Percentiles rank a stretch among this genome's conserved stretches.
These are phyloP conservation scores for Blastobotrys parvus DNA, from an alignment of 805 yeast species.

Conservation along the genomic window DNA sequence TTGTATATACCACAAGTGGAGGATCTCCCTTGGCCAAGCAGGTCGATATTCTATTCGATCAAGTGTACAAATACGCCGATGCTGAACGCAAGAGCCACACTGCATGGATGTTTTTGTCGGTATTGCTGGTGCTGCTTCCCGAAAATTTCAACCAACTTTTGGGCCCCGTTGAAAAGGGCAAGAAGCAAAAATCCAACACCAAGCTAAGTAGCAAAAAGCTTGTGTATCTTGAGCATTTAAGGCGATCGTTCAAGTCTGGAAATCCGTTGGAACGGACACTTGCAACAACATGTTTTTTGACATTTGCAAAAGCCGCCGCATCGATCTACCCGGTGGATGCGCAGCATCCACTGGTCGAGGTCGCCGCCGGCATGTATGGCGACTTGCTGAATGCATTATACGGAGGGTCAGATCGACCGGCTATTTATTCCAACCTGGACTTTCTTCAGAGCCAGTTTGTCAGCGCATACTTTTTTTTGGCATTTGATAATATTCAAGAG, in stretches of 20 bases:
- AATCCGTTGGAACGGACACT: slow-evolving; percentile 1
- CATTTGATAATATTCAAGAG: slow-evolving; percentile 3
- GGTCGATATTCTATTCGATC: slow-evolving; percentile 2
- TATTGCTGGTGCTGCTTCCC: slow-evolving; percentile 7
- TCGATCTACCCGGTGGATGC: slow-evolving; percentile 8
- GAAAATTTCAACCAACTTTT: not conserved
- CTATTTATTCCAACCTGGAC: slow-evolving; percentile 8
- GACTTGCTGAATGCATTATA: slow-evolving; percentile 9
- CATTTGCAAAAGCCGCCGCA: slow-evolving; percentile 14
- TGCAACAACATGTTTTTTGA: slow-evolving; percentile 8
- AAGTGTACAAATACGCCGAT: not conserved
- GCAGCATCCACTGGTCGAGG: slow-evolving; percentile 5
- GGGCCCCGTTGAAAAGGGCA: not conserved
- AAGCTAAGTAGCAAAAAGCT: not conserved
- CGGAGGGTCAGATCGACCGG: slow-evolving; percentile 1
- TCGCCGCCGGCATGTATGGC: slow-evolving; percentile 7
- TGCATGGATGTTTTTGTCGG: slow-evolving; percentile 10
- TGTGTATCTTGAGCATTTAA: not conserved
- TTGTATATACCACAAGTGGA: slow-evolving; percentile 13
- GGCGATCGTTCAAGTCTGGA: not conserved
- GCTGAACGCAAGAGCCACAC: slow-evolving; percentile 5
- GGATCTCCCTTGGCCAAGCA: slow-evolving; percentile 4
- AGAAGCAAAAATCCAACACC: not conserved
- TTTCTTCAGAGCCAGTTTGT: slow-evolving; percentile 12
- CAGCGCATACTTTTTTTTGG: slow-evolving; percentile 9